phyloP scores from a whole-genome alignment of 768 basidiomycete species.

The Polyporus arcularius region DNA sequence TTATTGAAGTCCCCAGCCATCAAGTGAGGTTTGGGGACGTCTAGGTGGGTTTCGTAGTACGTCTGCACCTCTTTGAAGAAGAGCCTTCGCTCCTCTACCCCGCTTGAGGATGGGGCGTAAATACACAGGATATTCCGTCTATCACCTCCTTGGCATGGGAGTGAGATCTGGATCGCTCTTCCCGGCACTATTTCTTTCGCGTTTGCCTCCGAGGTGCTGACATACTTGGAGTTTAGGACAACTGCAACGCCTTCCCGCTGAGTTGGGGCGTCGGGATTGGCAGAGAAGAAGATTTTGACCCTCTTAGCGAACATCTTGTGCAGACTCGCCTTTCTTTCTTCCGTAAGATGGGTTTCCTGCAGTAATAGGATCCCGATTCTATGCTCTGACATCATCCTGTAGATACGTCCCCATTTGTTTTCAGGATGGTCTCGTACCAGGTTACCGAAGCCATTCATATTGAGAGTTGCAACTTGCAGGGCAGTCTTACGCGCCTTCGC shows the following conservation, averaged over 20 bases:
- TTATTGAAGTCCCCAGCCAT: constrained; percentile 11
- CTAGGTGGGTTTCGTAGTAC: background rate
- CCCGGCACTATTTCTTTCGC: too few relatives aligned
- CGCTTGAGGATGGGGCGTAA: too few relatives aligned
- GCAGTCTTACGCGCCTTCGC: too few relatives aligned
- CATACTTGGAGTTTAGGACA: too few relatives aligned
- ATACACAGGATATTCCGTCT: too few relatives aligned
- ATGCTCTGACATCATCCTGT: constrained; percentile 4
- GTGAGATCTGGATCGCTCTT: too few relatives aligned
- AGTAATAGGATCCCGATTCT: constrained; percentile 3
- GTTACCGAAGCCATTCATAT: constrained; percentile 10
- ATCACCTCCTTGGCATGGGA: too few relatives aligned
- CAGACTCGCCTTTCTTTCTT: background rate
- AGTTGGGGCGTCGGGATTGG: too few relatives aligned
- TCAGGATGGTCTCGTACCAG: background rate
- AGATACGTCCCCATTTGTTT: constrained; percentile 4
- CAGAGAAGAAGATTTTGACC: background rate
- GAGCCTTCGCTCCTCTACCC: too few relatives aligned
- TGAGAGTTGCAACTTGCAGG: too few relatives aligned
- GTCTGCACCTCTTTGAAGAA: background rate
- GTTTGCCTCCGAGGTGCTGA: too few relatives aligned
- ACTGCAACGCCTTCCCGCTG: too few relatives aligned
- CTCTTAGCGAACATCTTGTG: background rate
- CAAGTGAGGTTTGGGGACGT: background rate
- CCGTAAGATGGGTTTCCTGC: constrained; percentile 16